Evolutionary conservation across 2,329 filamentous ascomycete species (phyloP).

Genomic region (Corniculantispora saksenae): DNA sequence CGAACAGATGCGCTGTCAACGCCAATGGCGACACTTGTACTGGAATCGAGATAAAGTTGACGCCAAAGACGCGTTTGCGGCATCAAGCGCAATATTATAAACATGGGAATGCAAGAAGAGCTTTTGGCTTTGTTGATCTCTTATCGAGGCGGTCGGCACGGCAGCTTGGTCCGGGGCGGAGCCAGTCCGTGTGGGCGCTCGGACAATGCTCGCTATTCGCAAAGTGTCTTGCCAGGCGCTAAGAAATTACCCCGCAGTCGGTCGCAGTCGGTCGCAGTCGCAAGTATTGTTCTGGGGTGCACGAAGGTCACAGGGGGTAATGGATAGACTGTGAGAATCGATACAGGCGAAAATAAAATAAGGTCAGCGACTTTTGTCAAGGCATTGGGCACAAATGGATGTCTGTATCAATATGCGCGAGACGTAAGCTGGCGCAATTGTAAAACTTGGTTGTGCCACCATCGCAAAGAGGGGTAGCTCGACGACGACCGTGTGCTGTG

Average conservation of each 20-base stretch:
- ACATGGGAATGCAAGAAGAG: too few relatives aligned
- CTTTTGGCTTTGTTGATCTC: too few relatives aligned
- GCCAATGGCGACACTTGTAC: too few relatives aligned
- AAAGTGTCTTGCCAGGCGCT: not conserved
- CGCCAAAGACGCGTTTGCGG: too few relatives aligned
- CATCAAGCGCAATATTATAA: too few relatives aligned
- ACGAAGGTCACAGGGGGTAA: not conserved
- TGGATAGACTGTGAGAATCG: not conserved
- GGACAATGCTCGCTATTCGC: slow-evolving; percentile 6
- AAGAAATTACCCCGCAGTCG: slow-evolving; percentile 12
- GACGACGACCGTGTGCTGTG: not conserved
- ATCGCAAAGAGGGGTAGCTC: slow-evolving; percentile 7
- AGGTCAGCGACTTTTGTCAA: not conserved
- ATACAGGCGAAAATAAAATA: not conserved
- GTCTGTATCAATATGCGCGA: not conserved
- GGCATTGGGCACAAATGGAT: not conserved
- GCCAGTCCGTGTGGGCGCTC: not conserved
- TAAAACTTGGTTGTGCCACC: not conserved
- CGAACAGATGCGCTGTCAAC: too few relatives aligned
- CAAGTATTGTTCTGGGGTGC: not conserved
- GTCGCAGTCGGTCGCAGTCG: not conserved
- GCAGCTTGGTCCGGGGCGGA: not conserved
- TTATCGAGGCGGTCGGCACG: too few relatives aligned
- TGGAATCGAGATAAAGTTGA: too few relatives aligned
- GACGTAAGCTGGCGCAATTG: slow-evolving; percentile 12